Conservation (phyloP, 768 basidiomycete genomes). For the Boletus sensibilis region DNA sequence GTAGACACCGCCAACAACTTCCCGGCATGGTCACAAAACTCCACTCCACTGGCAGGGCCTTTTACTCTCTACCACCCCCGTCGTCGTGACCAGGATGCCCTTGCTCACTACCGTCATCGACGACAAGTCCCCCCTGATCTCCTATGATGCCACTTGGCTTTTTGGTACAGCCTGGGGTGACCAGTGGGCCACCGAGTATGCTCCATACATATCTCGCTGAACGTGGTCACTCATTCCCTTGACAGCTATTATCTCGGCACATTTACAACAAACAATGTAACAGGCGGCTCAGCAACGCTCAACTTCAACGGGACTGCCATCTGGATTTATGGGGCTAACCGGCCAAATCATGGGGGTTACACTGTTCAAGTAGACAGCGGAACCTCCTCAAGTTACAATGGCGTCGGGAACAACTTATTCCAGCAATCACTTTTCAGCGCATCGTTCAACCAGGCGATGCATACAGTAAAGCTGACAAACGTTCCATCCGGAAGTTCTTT, state of each 20-base stretch:
- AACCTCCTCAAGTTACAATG: conserved; percentile 29
- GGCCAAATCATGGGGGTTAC: conserved; percentile 47
- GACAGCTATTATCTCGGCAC: conserved; percentile 39
- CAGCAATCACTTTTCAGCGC: conserved; percentile 43
- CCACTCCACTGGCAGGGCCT: too few species aligned
- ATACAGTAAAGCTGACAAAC: conserved; percentile 36
- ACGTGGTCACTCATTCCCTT: neutral
- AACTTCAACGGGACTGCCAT: conserved; percentile 50
- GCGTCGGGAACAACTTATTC: conserved; percentile 32
- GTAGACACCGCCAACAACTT: neutral
- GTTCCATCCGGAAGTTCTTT: conserved; percentile 35
- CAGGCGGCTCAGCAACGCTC: conserved; percentile 38
- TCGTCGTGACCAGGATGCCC: conserved; percentile 19
- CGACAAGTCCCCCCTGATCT: conserved; percentile 35
- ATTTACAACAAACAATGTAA: conserved; percentile 39
- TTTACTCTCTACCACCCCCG: neutral
- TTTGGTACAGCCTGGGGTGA: conserved; percentile 17
- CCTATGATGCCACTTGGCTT: conserved; percentile 27
- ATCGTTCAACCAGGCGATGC: conserved; percentile 35
- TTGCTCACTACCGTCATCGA: conserved; percentile 26
- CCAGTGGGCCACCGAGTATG: conserved; percentile 16
- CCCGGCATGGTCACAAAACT: too few species aligned
- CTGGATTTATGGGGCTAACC: conserved; percentile 50
- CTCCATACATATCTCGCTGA: neutral
- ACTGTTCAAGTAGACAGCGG: conserved; percentile 41